Conservation (phyloP, 2,329 filamentous ascomycete species). For the Xylaria arbuscula region DNA sequence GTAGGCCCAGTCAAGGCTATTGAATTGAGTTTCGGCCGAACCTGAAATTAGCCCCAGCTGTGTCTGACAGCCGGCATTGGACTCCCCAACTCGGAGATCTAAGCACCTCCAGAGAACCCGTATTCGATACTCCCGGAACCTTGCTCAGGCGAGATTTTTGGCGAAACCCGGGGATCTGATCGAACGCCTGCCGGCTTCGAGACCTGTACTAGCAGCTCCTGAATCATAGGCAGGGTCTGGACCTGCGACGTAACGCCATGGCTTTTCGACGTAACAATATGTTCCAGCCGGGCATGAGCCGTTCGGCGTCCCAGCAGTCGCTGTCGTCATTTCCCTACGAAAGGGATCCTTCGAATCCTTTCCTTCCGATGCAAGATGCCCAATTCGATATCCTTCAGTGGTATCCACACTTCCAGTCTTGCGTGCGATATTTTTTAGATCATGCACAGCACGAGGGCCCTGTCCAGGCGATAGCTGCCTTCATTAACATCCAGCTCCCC, state of each 20-base stretch:
- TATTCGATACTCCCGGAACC: conserved; percentile 18
- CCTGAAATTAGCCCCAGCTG: conserved; percentile 14
- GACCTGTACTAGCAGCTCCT: conserved; percentile 2
- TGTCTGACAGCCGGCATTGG: conserved; percentile 13
- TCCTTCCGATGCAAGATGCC: conserved; percentile 46
- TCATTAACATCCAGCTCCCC: conserved; percentile 91
- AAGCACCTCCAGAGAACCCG: neutral
- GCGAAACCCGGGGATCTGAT: conserved; percentile 9
- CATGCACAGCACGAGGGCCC: conserved; percentile 84
- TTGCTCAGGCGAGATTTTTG: conserved; percentile 13
- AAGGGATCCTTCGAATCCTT: conserved; percentile 40
- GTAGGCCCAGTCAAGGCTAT: conserved; percentile 11
- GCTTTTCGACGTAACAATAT: conserved; percentile 44
- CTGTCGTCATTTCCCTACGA: conserved; percentile 40
- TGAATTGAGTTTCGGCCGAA: conserved; percentile 14
- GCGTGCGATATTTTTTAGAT: conserved; percentile 90
- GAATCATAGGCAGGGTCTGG: neutral
- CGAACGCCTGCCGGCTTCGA: conserved; percentile 12
- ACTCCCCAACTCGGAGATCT: conserved; percentile 12
- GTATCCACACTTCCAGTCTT: conserved; percentile 91
- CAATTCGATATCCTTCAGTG: conserved; percentile 87
- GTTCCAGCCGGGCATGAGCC: conserved; percentile 43
- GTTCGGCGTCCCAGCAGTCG: conserved; percentile 44
- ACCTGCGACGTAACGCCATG: conserved; percentile 40
- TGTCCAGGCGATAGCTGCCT: conserved; percentile 88